Conservation (phyloP, 306 rosid species). For the Urtica urens region DNA sequence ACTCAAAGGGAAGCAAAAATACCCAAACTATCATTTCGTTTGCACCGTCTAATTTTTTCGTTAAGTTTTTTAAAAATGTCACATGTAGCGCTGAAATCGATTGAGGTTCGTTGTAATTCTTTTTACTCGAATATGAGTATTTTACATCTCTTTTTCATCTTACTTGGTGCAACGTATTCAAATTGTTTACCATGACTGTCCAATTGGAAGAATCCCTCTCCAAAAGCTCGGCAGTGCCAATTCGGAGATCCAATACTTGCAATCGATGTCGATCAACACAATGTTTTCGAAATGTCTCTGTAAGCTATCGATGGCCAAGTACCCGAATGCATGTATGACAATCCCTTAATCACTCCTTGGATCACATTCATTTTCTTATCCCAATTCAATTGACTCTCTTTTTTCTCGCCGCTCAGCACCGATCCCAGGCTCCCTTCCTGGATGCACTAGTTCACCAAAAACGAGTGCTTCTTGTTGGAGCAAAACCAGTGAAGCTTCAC, state of each 20-base stretch:
- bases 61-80: too few species aligned
- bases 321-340: conserved; percentile 24
- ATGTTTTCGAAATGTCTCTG: conserved; percentile 32
- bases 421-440: conserved; percentile 26
- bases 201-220: conserved; percentile 24
- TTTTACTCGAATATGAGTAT: too few species aligned
- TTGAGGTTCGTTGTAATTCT: too few species aligned
- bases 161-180: conserved; percentile 38
- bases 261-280: conserved; percentile 18
- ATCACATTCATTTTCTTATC: conserved; percentile 13
- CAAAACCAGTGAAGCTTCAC: conserved; percentile 25
- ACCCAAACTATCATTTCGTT: too few species aligned
- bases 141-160: too few species aligned
- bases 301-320: conserved; percentile 19
- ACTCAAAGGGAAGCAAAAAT: too few species aligned
- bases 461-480: conserved; percentile 14
- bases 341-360: conserved; percentile 21
- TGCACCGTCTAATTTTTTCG: too few species aligned
- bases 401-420: conserved; percentile 4
- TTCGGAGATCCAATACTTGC: conserved; percentile 27
- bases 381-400: conserved; percentile 22
- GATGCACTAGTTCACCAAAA: conserved; percentile 20
- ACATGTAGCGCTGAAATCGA: too few species aligned
- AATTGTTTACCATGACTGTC: conserved; percentile 25
- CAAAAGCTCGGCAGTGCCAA: conserved; percentile 22